phyloP scores from a whole-genome alignment of 2,329 filamentous ascomycete species.

The Sporothrix luriei region DNA sequence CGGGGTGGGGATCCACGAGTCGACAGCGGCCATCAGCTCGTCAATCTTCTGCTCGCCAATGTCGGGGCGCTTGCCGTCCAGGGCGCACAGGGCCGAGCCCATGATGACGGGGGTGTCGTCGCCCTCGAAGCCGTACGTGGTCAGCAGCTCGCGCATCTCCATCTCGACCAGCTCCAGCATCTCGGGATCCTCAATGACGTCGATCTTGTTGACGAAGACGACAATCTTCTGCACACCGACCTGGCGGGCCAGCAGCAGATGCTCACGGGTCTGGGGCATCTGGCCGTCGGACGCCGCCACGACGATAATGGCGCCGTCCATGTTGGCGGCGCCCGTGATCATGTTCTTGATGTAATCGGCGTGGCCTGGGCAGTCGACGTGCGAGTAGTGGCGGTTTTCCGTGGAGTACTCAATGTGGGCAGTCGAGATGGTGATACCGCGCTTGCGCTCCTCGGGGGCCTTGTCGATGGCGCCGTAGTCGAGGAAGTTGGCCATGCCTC shows the following conservation, averaged over 20 bases:
- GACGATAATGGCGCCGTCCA: conserved; percentile 98
- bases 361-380: conserved; percentile 99
- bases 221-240: conserved; percentile 98
- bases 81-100: conserved; percentile 92
- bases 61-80: conserved; percentile 83
- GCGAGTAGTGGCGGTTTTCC: conserved; percentile 92
- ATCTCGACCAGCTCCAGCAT: conserved; percentile 99
- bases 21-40: conserved; percentile 85
- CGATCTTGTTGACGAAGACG: conserved; percentile 99
- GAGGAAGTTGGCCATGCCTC: conserved; percentile 90
- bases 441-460: conserved; percentile 98
- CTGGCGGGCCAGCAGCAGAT: conserved; percentile 95
- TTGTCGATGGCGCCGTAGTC: conserved; percentile 99
- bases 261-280: conserved; percentile 99
- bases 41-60: conserved; percentile 88
- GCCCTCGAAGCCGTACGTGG: conserved; percentile 92
- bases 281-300: conserved; percentile 98
- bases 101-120: conserved; percentile 97
- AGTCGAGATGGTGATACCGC: conserved; percentile 98
- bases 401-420: conserved; percentile 99
- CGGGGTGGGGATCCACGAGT: conserved; percentile 95
- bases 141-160: conserved; percentile 98
- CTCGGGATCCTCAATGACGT: conserved; percentile 94
- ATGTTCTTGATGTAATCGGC: conserved; percentile 99
- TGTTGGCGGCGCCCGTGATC: conserved; percentile 99